Conservation (phyloP, 352 stramenopile genomes). For the Phytophthora pistaciae region DNA sequence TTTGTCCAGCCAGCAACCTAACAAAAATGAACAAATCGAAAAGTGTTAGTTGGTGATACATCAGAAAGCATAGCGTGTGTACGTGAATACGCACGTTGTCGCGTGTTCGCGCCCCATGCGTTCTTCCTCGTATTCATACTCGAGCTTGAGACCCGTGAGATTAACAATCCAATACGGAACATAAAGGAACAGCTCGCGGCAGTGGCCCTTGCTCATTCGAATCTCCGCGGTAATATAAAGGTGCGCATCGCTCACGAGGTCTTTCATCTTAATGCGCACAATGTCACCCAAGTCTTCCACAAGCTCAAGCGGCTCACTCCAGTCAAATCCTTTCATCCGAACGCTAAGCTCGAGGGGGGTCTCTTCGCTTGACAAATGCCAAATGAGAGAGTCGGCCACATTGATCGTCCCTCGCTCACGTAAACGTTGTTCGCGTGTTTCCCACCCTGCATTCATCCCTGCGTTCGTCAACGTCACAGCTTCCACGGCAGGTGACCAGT, state of each 20-base stretch:
- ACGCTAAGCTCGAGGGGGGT: constrained; percentile 81
- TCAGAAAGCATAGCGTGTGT: not conserved
- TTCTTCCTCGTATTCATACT: constrained; percentile 88
- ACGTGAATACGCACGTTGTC: constrained; percentile 53
- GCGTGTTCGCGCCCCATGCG: constrained; percentile 70
- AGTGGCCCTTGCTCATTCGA: constrained; percentile 59
- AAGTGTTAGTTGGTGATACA: constrained; percentile 7
- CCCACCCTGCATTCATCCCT: constrained; percentile 66
- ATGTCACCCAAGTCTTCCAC: constrained; percentile 59
- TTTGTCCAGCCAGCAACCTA: constrained; percentile 77
- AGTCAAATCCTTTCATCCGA: constrained; percentile 88
- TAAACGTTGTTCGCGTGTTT: constrained; percentile 80
- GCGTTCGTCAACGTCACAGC: constrained; percentile 40
- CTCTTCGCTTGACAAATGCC: constrained; percentile 85
- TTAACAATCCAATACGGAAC: constrained; percentile 93
- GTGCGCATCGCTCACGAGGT: constrained; percentile 76
- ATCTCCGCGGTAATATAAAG: constrained; percentile 80
- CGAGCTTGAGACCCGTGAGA: constrained; percentile 81
- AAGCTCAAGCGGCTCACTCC: constrained; percentile 78
- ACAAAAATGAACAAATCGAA: constrained; percentile 12
- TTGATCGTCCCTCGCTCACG: constrained; percentile 83
- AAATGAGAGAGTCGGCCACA: constrained; percentile 81
- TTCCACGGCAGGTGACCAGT: constrained; percentile 71
- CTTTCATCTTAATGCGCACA: constrained; percentile 80
- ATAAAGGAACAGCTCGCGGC: constrained; percentile 82